Base-by-base conservation (phyloP, 2,329 filamentous ascomycete species). In the Alternaria hordeiaustralica region DNA sequence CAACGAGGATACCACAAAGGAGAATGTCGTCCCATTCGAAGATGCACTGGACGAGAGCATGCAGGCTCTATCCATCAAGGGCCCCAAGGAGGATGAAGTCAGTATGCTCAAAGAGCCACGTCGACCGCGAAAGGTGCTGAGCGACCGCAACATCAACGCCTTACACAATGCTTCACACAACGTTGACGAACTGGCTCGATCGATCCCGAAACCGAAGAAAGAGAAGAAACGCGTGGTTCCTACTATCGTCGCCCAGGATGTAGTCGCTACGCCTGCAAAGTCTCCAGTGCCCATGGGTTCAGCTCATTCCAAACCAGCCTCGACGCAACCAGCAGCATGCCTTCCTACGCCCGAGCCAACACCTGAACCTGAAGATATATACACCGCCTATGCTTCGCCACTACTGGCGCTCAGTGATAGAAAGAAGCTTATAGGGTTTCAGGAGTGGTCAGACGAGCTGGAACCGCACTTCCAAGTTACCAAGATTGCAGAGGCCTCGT, bases 401-500 rank as follows among this genome's bases (percentile, higher is more conserved):
- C 63, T 81, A 3, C 62, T 81, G 11, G 60, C 69, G 7, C 71
- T 78, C 26, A 79, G 77, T 63, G 74, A 74, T 49, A 64, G 66
- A 50, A 67, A 61, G 43, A 60, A 51, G 36, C 64, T 78, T 20
- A 70, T 77, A 2, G 63, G 74, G 7, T 85, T 85, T 61, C 65
- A 74, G 4, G 67, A 75, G n/a, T 85, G 82, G 82, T 77, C 81
- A 15, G 67, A 75, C 5, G 73, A 79, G 51, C 74, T 85, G 11
- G 77, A 79, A 13, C 72, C 76, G 6, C 76, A 82, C 61, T 86
- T 86, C 66, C 73, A 82, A 41, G 82, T 90, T 44, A 80, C 82
- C 9, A 91, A 91, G 69, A 85, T 91, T 36, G 88, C 88, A 9
- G 88, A 91, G 75, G 89, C 89, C 2, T 89, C 88, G 1, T 91